phyloP scores from a whole-genome alignment of 352 stramenopile genomes.

The Vaucheria bursata region DNA sequence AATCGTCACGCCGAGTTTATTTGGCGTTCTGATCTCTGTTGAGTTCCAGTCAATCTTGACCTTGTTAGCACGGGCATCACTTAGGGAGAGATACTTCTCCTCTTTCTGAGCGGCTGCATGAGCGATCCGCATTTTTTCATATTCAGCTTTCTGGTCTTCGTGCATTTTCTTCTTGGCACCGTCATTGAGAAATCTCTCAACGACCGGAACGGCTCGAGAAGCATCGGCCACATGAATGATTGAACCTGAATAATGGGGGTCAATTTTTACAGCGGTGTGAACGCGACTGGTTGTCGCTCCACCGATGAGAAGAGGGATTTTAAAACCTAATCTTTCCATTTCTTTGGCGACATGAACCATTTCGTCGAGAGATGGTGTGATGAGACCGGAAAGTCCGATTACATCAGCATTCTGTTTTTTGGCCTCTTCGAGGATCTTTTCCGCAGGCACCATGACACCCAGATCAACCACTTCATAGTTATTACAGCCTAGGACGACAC shows the following conservation, averaged over 20 bases:
- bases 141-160: too few species aligned
- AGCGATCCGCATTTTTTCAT: too few species aligned
- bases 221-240: slow-evolving; percentile 95
- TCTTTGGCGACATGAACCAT: slow-evolving; percentile 93
- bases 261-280: slow-evolving; percentile 89
- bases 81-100: too few species aligned
- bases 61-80: too few species aligned
- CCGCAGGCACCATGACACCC: slow-evolving; percentile 89
- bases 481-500: slow-evolving; percentile 94
- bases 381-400: slow-evolving; percentile 90
- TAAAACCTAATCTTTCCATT: slow-evolving; percentile 83
- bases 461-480: slow-evolving; percentile 97
- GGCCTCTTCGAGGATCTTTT: slow-evolving; percentile 67
- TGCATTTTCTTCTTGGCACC: too few species aligned
- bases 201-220: slow-evolving; percentile 84
- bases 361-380: slow-evolving; percentile 93
- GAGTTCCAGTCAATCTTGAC: too few species aligned
- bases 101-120: too few species aligned
- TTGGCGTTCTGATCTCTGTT: too few species aligned
- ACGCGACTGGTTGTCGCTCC: slow-evolving; percentile 83
- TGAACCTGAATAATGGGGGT: slow-evolving; percentile 86
- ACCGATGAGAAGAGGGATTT: slow-evolving; percentile 88
- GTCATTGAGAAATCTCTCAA: too few species aligned
- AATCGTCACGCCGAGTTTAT: too few species aligned
- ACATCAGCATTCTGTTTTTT: slow-evolving; percentile 78